Conservation (phyloP, 192 early-diverging fungal species). For the Coemansia sp. region DNA sequence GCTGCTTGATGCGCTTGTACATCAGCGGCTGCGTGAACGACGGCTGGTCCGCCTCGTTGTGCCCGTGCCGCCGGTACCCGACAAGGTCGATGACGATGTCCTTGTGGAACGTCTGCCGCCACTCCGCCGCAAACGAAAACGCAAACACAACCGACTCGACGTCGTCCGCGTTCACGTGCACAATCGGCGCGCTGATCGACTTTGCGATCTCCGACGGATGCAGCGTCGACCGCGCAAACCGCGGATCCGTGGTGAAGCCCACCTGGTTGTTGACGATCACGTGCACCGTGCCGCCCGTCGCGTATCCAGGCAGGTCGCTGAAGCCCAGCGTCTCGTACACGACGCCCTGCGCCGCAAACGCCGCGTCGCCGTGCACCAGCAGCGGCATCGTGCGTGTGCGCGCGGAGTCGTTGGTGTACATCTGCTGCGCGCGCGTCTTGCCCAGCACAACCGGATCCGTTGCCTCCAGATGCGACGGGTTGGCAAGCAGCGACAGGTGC, state of each 20-base stretch:
- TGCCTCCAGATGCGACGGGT: slow-evolving; percentile 98
- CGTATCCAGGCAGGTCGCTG: slow-evolving; percentile 91
- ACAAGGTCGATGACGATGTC: slow-evolving; percentile 97
- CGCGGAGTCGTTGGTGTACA: slow-evolving; percentile 85
- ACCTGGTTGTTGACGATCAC: slow-evolving; percentile 99
- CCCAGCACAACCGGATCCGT: slow-evolving; percentile 98
- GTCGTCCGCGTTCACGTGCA: slow-evolving; percentile 99
- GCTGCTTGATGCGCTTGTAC: slow-evolving; percentile 88
- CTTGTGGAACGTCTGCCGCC: slow-evolving; percentile 93
- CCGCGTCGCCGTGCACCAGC: slow-evolving; percentile 96
- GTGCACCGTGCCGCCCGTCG: slow-evolving; percentile 96
- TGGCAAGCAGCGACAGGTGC: slow-evolving; percentile 94
- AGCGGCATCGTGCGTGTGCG: slow-evolving; percentile 86
- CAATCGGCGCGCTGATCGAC: slow-evolving; percentile 92
- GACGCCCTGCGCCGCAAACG: slow-evolving; percentile 96
- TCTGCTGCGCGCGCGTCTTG: slow-evolving; percentile 94
- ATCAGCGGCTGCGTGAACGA: slow-evolving; percentile 98
- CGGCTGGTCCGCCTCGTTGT: slow-evolving; percentile 99
- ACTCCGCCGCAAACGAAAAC: slow-evolving; percentile 92
- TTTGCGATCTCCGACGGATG: slow-evolving; percentile 99
- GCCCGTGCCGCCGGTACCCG: slow-evolving; percentile 96
- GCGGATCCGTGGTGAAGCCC: slow-evolving; percentile 98
- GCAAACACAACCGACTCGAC: slow-evolving; percentile 94
- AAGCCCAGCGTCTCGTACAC: slow-evolving; percentile 98
- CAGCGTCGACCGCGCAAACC: slow-evolving; percentile 89